Base-by-base conservation (phyloP, 2,329 filamentous ascomycete species). In the Lanzia echinophila region DNA sequence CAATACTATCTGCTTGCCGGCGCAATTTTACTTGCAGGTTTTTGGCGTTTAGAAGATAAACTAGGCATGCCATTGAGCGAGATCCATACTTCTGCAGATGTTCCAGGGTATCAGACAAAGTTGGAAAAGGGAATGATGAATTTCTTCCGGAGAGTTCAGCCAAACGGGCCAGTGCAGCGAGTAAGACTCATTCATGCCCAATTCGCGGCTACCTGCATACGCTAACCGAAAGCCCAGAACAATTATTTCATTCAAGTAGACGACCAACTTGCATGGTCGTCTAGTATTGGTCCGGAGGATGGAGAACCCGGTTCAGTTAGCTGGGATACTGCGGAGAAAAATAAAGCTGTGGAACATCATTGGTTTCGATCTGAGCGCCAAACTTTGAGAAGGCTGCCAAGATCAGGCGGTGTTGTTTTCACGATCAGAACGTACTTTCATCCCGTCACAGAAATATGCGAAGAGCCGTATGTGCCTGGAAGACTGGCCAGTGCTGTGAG, bases 211-310 rank as follows among this genome's bases (percentile, higher is more conserved):
- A 52, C 28, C 2, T 54, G 42, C 50, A 56, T 44, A 43, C 20
- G 32, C 58, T 63, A 22, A 63, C 55, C 43, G 17, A 38, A 39
- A 39, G 31, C 20, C 76, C 76, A 88, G 55, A 89, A 91, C 67
- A 92, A 94, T 67, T 95, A 94, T 70, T 95, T 95, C 72, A 79
- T 95, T 58, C 89, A 95, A 70, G 88, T 94, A 1, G 89, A 95
- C 65, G 87, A 90, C 54, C 71, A 78, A 5, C 73, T 95, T 1
- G 75, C 86, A 0, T 95, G 89, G 89, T 88, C 84, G 56, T 72
- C 76, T 63, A 88, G 82, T 62, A 91, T 95, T 60, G 89, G 89
- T 0, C 62, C 71, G 15, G 90, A 95, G 69, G 87, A 95, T 66
- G 70, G 71, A 1, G 70, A 73, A 0, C 74, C 74, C 0, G 64